These are phyloP conservation scores for Wolfiporia cocos DNA, from an alignment of 1,284 basidiomycete genomes.

Conservation along the genomic window DNA sequence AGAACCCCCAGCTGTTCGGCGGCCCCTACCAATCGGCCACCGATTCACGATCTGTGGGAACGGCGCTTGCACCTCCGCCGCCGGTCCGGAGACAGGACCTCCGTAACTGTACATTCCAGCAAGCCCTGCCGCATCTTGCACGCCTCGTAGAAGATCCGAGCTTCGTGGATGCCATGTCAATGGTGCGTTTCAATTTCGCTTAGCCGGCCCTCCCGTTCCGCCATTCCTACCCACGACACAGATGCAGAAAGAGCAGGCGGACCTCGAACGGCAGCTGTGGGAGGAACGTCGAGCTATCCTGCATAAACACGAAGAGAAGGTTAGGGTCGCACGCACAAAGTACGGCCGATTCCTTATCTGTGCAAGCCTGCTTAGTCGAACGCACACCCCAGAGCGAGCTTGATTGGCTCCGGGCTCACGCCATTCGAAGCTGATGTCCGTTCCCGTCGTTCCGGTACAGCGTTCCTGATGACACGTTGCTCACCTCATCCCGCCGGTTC, in stretches of 20 bases:
- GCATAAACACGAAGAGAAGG: slow-evolving; percentile 60
- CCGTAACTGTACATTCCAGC: slow-evolving; percentile 51
- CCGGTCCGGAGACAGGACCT: slow-evolving; percentile 29
- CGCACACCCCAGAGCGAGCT: slow-evolving; percentile 38
- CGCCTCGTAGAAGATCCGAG: slow-evolving; percentile 43
- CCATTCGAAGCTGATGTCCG: slow-evolving; percentile 66
- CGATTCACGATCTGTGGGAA: too few species aligned
- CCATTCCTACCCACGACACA: slow-evolving; percentile 12
- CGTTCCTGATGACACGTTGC: slow-evolving; percentile 7
- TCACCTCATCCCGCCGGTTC: slow-evolving; percentile 4
- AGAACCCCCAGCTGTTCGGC: too few species aligned
- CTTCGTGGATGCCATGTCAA: slow-evolving; percentile 40
- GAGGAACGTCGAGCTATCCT: slow-evolving; percentile 55
- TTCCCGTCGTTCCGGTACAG: slow-evolving; percentile 32
- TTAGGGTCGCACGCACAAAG: slow-evolving; percentile 61
- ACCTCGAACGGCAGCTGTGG: slow-evolving; percentile 59
- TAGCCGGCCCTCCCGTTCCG: not conserved
- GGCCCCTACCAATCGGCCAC: too few species aligned
- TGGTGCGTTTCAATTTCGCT: slow-evolving; percentile 31
- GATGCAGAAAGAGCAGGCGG: slow-evolving; percentile 62
- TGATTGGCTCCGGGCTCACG: slow-evolving; percentile 58
- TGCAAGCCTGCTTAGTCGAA: slow-evolving; percentile 1
- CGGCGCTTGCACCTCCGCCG: too few species aligned
- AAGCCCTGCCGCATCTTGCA: slow-evolving; percentile 53
- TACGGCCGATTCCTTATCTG: slow-evolving; percentile 23